These are phyloP conservation scores for Fusarium incarnatum DNA, from an alignment of 2,329 filamentous ascomycete species.

Conservation along the genomic window DNA sequence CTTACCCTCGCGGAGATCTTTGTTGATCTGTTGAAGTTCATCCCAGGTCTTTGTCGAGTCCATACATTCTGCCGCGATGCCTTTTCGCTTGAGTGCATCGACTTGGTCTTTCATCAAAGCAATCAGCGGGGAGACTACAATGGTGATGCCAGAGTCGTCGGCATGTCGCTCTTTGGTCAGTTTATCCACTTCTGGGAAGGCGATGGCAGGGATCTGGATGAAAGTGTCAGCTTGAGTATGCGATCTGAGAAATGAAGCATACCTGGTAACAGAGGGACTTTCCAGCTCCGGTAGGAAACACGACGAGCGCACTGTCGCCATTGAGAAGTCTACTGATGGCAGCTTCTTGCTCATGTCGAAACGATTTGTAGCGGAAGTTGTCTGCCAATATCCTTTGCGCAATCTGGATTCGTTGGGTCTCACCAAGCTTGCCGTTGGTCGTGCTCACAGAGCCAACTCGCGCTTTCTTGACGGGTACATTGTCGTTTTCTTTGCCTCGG, in stretches of 20 bases:
- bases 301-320: conserved; percentile 56
- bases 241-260: neutral
- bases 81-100: conserved; percentile 62
- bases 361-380: conserved; percentile 55
- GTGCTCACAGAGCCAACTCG: conserved; percentile 1
- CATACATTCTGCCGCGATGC: conserved; percentile 64
- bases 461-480: conserved; percentile 21
- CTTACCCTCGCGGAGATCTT: conserved; percentile 56
- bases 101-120: conserved; percentile 72
- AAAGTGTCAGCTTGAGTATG: neutral
- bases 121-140: conserved; percentile 68
- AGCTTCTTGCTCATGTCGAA: conserved; percentile 59
- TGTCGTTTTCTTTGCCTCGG: conserved; percentile 4
- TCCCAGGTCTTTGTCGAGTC: conserved; percentile 67
- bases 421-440: neutral
- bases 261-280: conserved; percentile 64
- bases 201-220: conserved; percentile 58
- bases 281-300: conserved; percentile 63
- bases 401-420: conserved; percentile 20
- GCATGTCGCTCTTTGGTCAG: conserved; percentile 41
- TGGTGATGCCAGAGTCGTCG: conserved; percentile 61
- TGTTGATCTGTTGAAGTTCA: conserved; percentile 54
- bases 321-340: conserved; percentile 54
- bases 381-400: conserved; percentile 50
- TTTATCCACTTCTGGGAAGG: conserved; percentile 58